These are phyloP conservation scores for Monoraphidium neglectum DNA, from an alignment of 139 green algal genomes.

Conservation along the genomic window DNA sequence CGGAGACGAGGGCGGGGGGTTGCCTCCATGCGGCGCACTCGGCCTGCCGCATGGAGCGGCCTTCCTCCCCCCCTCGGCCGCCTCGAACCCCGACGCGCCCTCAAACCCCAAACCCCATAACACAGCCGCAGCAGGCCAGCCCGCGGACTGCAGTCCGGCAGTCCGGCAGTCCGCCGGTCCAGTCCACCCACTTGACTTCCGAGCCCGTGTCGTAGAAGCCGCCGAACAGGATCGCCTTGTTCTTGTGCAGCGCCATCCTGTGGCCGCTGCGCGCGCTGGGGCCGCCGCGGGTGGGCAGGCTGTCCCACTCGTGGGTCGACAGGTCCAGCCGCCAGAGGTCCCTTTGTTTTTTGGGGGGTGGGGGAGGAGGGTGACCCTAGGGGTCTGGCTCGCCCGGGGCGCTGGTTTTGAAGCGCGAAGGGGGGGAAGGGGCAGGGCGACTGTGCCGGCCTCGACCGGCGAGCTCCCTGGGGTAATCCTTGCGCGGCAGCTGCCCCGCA, in stretches of 20 bases:
- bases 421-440: too few relatives aligned
- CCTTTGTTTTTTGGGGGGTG: conserved; percentile 17
- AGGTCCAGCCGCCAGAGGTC: conserved; percentile 96
- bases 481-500: not conserved
- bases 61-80: not conserved
- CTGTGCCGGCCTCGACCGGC: too few relatives aligned
- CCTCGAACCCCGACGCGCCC: not conserved
- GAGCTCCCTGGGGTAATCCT: too few relatives aligned
- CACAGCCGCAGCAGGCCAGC: not conserved
- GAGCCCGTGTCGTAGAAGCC: conserved; percentile 93
- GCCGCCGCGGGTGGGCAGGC: conserved; percentile 76
- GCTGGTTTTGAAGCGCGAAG: too few relatives aligned
- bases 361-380: too few relatives aligned
- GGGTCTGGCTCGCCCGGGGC: too few relatives aligned
- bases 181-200: conserved; percentile 54
- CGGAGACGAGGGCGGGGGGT: too few relatives aligned
- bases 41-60: not conserved
- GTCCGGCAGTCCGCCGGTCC: not conserved
- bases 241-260: conserved; percentile 82
- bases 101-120: not conserved
- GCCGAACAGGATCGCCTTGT: conserved; percentile 88
- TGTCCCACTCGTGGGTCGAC: conserved; percentile 86
- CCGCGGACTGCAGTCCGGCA: too few relatives aligned
- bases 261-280: conserved; percentile 88
- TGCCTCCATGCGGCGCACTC: too few relatives aligned